Conservation (phyloP, 2,329 filamentous ascomycete genomes). For the Cercospora zeae-maydis region DNA sequence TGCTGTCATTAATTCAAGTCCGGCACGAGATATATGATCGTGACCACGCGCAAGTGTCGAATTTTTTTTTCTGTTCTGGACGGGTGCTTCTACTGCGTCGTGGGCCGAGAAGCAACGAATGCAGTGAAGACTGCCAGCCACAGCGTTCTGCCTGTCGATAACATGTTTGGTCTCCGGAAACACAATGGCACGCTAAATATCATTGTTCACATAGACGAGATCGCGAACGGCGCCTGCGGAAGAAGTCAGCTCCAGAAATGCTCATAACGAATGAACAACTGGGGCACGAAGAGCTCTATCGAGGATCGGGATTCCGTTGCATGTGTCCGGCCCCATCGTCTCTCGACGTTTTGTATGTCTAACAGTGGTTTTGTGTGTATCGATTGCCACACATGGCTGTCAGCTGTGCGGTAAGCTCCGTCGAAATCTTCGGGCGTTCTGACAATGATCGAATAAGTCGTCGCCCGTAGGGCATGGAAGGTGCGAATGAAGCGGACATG, state of each 20-base stretch:
- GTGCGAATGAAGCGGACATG: not conserved
- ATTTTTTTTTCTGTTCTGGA: constrained; percentile 29
- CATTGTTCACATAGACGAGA: not conserved
- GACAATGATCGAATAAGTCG: not conserved
- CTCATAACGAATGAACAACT: not conserved
- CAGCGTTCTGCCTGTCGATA: not conserved
- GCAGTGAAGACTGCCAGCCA: not conserved
- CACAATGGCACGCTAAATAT: too few relatives aligned
- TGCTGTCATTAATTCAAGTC: constrained; percentile 19
- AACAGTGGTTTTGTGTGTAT: not conserved
- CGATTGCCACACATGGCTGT: not conserved
- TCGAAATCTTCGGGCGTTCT: not conserved
- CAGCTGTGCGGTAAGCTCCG: not conserved
- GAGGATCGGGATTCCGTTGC: not conserved
- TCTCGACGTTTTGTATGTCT: not conserved
- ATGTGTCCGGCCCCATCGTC: not conserved
- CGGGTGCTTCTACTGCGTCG: not conserved
- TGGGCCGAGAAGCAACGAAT: not conserved
- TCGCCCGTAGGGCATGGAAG: not conserved
- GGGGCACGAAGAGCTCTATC: not conserved
- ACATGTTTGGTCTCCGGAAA: not conserved
- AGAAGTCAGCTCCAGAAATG: not conserved
- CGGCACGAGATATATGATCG: constrained; percentile 24
- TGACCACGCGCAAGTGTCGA: constrained; percentile 23
- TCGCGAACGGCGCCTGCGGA: not conserved